Conservation (phyloP, 2,329 filamentous ascomycete species). For the Emydomyces testavorans region DNA sequence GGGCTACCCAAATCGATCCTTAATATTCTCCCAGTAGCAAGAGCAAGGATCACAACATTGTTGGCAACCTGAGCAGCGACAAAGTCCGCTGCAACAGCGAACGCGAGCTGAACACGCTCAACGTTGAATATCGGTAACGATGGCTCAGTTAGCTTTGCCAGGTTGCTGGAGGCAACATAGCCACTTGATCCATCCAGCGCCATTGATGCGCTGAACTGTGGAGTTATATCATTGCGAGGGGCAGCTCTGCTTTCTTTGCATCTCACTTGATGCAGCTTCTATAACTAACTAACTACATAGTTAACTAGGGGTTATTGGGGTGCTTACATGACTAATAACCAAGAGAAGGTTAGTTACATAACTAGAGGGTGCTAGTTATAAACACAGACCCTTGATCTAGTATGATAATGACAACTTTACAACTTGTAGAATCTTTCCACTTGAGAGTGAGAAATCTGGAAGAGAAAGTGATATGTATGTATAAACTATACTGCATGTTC, state of each 20-base stretch:
- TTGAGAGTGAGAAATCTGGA: no score
- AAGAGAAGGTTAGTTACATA: no score
- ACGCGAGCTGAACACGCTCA: slow-evolving; percentile 83
- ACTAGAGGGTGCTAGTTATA: no score
- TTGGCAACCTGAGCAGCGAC: slow-evolving; percentile 94
- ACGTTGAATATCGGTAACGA: slow-evolving; percentile 86
- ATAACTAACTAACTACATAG: no score
- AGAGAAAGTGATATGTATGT: no score
- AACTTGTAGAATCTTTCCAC: no score
- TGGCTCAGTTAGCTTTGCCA: slow-evolving; percentile 48
- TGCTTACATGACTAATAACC: no score
- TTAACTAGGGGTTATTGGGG: background rate
- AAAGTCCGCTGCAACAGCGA: slow-evolving; percentile 88
- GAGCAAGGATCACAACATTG: slow-evolving; percentile 84
- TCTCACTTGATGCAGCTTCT: no score
- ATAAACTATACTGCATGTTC: no score
- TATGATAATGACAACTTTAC: no score
- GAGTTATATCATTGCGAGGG: slow-evolving; percentile 14
- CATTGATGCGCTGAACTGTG: slow-evolving; percentile 41
- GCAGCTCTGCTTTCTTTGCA: background rate
- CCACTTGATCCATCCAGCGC: slow-evolving; percentile 59
- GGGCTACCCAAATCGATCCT: slow-evolving; percentile 89
- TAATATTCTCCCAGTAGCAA: slow-evolving; percentile 83
- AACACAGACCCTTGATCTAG: no score
- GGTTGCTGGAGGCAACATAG: slow-evolving; percentile 56